phyloP scores from a whole-genome alignment of 1,284 basidiomycete genomes.

The Termitomyces sp. region DNA sequence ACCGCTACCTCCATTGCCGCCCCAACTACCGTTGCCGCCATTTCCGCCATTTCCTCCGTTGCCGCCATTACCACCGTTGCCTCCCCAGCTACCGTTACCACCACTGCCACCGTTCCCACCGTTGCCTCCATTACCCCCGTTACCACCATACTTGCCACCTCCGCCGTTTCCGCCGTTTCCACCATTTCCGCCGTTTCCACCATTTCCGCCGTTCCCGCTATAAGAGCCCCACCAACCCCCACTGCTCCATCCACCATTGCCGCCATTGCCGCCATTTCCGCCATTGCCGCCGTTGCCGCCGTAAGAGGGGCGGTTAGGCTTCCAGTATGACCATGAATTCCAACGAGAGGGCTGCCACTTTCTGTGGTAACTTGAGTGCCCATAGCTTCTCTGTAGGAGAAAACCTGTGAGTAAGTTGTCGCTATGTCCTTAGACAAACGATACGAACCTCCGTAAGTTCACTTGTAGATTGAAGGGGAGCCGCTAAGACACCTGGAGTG shows the following conservation, averaged over 20 bases:
- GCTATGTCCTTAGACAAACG: neutral
- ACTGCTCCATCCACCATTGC: neutral
- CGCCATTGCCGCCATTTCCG: neutral
- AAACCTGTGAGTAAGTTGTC: neutral
- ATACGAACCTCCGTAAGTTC: conserved; percentile 4
- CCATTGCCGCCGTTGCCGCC: neutral
- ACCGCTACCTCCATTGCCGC: neutral
- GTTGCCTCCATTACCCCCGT: neutral
- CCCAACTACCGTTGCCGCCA: too few relatives aligned
- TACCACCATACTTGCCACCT: neutral
- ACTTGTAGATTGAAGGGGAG: neutral
- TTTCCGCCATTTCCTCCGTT: neutral
- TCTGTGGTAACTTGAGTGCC: neutral
- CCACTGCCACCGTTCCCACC: neutral
- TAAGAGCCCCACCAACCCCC: neutral
- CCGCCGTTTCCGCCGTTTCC: neutral
- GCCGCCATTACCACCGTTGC: neutral
- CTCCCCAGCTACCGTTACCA: neutral
- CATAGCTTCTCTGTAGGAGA: neutral
- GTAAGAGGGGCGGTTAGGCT: neutral
- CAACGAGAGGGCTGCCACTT: conserved; percentile 7
- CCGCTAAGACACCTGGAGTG: neutral
- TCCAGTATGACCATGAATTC: conserved; percentile 7
- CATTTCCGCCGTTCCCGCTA: neutral
- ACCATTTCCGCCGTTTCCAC: neutral